A percentile compares a stretch with the other conserved stretches of the same genome.
Evolutionary conservation across 1,139 yeast genomes (phyloP).

Genomic region (Kurtzmaniella quercitrusa): DNA sequence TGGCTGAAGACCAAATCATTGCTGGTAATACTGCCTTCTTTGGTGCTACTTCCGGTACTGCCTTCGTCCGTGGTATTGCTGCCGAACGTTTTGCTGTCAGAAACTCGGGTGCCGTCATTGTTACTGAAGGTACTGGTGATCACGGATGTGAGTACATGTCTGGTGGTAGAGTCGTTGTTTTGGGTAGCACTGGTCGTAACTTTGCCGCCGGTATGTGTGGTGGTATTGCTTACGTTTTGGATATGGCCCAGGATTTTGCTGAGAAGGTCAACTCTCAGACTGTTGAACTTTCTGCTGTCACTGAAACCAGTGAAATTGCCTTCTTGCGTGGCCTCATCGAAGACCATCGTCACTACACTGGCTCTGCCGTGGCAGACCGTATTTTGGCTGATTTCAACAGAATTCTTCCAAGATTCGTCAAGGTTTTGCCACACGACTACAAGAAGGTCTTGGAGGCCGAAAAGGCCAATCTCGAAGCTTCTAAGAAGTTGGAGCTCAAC

Average conservation of each 20-base stretch:
- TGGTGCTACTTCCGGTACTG: constrained; percentile 95
- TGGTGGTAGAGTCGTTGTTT: constrained; percentile 94
- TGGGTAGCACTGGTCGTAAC: constrained; percentile 89
- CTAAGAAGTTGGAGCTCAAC: constrained; percentile 58
- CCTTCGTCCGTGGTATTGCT: constrained; percentile 94
- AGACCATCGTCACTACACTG: constrained; percentile 93
- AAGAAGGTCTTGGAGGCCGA: constrained; percentile 84
- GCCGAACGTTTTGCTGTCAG: constrained; percentile 98
- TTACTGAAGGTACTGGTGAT: constrained; percentile 96
- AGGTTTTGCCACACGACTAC: constrained; percentile 89
- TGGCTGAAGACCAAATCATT: constrained; percentile 93
- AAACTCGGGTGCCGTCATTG: constrained; percentile 97
- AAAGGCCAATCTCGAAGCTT: constrained; percentile 61
- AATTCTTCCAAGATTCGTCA: constrained; percentile 82
- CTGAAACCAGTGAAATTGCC: constrained; percentile 91
- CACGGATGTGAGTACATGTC: constrained; percentile 99
- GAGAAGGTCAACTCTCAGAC: constrained; percentile 78
- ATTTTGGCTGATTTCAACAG: constrained; percentile 84
- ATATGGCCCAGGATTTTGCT: constrained; percentile 88
- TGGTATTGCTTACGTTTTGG: constrained; percentile 96
- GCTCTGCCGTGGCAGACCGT: constrained; percentile 83
- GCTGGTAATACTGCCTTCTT: constrained; percentile 97
- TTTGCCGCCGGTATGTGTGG: constrained; percentile 99
- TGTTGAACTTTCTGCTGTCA: constrained; percentile 71
- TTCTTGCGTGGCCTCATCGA: constrained; percentile 90